phyloP scores from a whole-genome alignment of 352 stramenopile species.

The Aphanomyces astaci region DNA sequence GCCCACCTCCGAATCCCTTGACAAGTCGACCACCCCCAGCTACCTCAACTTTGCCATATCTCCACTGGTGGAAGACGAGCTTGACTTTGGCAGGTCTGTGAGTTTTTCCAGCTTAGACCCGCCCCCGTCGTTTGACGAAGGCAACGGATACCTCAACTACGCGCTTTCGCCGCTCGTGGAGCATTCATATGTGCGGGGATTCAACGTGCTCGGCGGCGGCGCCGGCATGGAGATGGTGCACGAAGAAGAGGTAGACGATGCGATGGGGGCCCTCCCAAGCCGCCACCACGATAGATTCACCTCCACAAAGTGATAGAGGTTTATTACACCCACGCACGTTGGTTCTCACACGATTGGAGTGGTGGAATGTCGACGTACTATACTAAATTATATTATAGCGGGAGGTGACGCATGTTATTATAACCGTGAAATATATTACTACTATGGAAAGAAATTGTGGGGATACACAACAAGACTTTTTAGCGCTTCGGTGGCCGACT shows the following conservation, averaged over 20 bases:
- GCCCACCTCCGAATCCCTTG: too few relatives aligned
- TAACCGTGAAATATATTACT: too few relatives aligned
- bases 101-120: not conserved
- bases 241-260: not conserved
- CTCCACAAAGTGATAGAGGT: too few relatives aligned
- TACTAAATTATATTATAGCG: too few relatives aligned
- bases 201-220: not conserved
- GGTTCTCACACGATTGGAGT: too few relatives aligned
- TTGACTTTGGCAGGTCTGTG: not conserved
- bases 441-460: too few relatives aligned
- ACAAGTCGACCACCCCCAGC: not conserved
- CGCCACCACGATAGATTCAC: not conserved
- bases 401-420: too few relatives aligned
- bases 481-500: too few relatives aligned
- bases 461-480: too few relatives aligned
- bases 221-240: slow-evolving; percentile 1
- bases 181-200: not conserved
- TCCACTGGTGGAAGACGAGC: not conserved
- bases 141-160: slow-evolving; percentile 6
- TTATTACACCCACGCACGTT: too few relatives aligned
- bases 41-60: not conserved
- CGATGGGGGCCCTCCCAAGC: not conserved
- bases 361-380: too few relatives aligned
- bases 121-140: not conserved
- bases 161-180: not conserved